Conservation (phyloP, 257 asterid genomes). For the Plantago ovata region DNA sequence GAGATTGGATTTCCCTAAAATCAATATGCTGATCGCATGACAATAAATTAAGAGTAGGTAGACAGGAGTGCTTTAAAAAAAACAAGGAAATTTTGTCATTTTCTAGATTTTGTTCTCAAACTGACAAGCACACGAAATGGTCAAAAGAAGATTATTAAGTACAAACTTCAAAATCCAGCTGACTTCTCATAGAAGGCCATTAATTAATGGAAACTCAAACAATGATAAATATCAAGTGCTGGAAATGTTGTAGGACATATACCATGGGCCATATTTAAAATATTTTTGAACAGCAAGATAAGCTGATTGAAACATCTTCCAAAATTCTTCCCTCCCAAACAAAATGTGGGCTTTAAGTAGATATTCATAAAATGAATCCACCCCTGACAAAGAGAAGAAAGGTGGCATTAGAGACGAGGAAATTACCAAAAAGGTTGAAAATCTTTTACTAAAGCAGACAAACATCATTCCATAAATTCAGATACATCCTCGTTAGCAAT, state of each 20-base stretch:
- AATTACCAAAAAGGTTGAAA: conserved; percentile 4
- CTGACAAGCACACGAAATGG: no score
- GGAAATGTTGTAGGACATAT: conserved; percentile 21
- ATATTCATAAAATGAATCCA: conserved; percentile 94
- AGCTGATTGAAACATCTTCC: conserved; percentile 97
- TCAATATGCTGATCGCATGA: no score
- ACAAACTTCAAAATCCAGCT: background rate
- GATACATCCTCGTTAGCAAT: background rate
- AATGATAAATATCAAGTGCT: background rate
- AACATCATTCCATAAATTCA: background rate
- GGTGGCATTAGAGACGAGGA: conserved; percentile 14
- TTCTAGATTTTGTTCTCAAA: no score
- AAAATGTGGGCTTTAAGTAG: conserved; percentile 86
- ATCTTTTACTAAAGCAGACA: conserved; percentile 10
- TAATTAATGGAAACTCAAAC: conserved; percentile 20
- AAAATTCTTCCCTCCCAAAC: conserved; percentile 87
- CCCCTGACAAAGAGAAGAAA: conserved; percentile 48
- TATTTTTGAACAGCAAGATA: conserved; percentile 84
- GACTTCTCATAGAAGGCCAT: conserved; percentile 8
- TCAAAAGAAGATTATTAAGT: no score
- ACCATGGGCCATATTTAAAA: conserved; percentile 95
- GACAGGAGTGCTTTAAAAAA: no score
- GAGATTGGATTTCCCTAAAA: no score
- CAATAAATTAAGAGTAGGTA: no score
- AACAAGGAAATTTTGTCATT: no score